phyloP scores from a whole-genome alignment of 352 stramenopile genomes.

The Plasmopara muralis region DNA sequence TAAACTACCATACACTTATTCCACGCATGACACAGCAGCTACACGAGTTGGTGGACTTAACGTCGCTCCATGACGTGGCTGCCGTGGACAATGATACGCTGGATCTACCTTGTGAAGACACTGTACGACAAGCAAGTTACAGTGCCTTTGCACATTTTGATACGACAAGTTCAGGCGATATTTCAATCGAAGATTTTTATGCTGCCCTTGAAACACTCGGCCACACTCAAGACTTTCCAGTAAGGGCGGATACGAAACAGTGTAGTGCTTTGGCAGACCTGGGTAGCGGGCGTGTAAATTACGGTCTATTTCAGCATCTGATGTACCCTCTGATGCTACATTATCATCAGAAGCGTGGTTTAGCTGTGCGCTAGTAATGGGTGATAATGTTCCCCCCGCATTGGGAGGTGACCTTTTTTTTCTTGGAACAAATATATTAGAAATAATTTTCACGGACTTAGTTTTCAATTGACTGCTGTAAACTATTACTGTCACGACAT shows the following conservation, averaged over 20 bases:
- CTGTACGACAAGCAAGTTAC: constrained; percentile 24
- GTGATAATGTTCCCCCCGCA: no score
- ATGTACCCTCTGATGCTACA: constrained; percentile 37
- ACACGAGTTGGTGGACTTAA: constrained; percentile 24
- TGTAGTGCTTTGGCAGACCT: constrained; percentile 38
- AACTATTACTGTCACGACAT: no score
- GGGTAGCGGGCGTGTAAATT: constrained; percentile 53
- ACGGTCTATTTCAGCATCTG: constrained; percentile 46
- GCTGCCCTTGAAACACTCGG: constrained; percentile 22
- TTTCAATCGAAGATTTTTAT: constrained; percentile 34
- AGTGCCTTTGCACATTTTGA: constrained; percentile 38
- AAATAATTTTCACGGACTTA: no score
- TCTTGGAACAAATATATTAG: no score
- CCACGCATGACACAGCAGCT: constrained; percentile 25
- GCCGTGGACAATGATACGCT: constrained; percentile 14
- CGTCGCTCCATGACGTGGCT: constrained; percentile 16
- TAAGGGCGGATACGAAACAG: constrained; percentile 22
- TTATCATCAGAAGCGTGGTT: constrained; percentile 26
- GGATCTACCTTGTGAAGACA: constrained; percentile 22
- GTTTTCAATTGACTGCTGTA: no score
- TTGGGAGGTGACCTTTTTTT: no score
- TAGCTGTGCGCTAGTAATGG: no score
- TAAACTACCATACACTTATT: constrained; percentile 44
- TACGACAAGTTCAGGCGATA: constrained; percentile 21
- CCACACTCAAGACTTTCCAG: constrained; percentile 12